Evolutionary conservation across 169 alveolate species (phyloP).

Genomic region (Ichthyophthirius multifiliis): DNA sequence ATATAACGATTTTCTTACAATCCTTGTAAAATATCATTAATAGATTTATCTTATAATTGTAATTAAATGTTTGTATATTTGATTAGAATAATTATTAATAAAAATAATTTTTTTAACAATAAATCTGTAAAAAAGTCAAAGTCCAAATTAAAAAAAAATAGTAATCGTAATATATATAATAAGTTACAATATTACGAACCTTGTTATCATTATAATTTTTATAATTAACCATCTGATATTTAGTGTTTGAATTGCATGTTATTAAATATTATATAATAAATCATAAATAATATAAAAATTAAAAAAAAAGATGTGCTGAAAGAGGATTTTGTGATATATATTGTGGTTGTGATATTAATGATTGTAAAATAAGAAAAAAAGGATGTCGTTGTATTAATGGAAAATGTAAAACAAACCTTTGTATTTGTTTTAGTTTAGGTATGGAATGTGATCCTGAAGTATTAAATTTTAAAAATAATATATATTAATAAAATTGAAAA

Average conservation of each 20-base stretch:
- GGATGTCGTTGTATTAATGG: background rate
- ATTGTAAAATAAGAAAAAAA: background rate
- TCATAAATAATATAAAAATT: background rate
- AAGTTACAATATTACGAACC: background rate
- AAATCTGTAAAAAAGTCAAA: background rate
- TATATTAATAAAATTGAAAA: background rate
- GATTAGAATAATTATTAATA: background rate
- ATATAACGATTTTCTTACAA: background rate
- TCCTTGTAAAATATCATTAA: background rate
- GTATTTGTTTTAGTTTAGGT: background rate
- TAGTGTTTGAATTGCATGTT: background rate
- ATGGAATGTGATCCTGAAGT: conserved; percentile 10
- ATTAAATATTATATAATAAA: no score
- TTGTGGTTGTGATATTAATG: background rate
- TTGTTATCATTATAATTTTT: background rate
- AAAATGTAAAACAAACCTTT: background rate
- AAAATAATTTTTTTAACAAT: background rate
- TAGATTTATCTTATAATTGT: background rate
- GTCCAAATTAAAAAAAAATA: background rate
- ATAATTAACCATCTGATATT: background rate
- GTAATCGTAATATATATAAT: background rate
- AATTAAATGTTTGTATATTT: background rate
- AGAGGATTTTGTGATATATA: conserved; percentile 8
- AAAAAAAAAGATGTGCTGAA: background rate
- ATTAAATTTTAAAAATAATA: background rate